Evolutionary conservation across 352 stramenopile species (phyloP).

Genomic region (Globisporangium viniferum): DNA sequence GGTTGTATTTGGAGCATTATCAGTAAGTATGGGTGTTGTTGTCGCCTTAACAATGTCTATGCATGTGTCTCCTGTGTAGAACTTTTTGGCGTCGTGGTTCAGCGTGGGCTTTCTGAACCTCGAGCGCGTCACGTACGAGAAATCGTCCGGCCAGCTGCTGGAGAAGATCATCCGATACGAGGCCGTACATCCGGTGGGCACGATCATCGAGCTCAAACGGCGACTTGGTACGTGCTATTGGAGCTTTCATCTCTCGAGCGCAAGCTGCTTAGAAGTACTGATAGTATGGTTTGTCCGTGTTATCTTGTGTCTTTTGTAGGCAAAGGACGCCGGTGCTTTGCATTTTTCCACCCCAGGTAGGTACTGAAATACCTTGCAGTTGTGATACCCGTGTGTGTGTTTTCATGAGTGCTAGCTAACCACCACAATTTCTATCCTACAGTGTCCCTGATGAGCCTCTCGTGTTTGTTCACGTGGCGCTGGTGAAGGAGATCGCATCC

Average conservation of each 20-base stretch:
- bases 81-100: slow-evolving; percentile 91
- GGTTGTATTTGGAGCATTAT: not conserved
- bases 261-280: not conserved
- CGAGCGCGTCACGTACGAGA: slow-evolving; percentile 92
- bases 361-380: not conserved
- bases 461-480: slow-evolving; percentile 94
- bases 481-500: slow-evolving; percentile 85
- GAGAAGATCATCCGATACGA: slow-evolving; percentile 96
- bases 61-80: slow-evolving; percentile 24
- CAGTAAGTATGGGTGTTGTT: not conserved
- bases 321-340: slow-evolving; percentile 87
- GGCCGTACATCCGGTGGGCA: slow-evolving; percentile 92
- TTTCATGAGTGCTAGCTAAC: not conserved
- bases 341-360: slow-evolving; percentile 93
- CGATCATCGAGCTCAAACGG: slow-evolving; percentile 91
- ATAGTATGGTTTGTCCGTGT: not conserved
- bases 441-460: slow-evolving; percentile 90
- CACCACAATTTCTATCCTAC: not conserved
- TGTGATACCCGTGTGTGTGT: too few species aligned
- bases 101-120: slow-evolving; percentile 90
- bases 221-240: slow-evolving; percentile 56
- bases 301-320: slow-evolving; percentile 19
- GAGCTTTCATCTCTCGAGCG: not conserved
- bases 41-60: not conserved
- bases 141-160: slow-evolving; percentile 88